A percentile compares a stretch with the other conserved stretches of the same genome.
These are phyloP conservation scores for Sugiyamaella smithiae DNA, from an alignment of 805 yeast species.

Conservation along the genomic window DNA sequence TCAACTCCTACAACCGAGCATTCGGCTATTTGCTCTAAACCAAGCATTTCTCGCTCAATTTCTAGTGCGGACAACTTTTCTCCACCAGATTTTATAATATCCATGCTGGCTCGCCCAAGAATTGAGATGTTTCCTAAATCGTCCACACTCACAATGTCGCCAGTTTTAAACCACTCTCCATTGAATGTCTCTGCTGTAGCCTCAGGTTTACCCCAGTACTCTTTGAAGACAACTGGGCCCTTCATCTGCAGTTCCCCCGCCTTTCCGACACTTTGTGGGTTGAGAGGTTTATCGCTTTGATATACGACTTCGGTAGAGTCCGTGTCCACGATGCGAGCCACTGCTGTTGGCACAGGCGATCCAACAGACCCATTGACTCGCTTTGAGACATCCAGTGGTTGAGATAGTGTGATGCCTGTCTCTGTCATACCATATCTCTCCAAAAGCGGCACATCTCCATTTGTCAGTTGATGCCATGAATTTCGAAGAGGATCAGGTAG, in stretches of 20 bases:
- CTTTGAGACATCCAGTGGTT: constrained; percentile 27
- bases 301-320: constrained; percentile 25
- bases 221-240: constrained; percentile 54
- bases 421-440: constrained; percentile 39
- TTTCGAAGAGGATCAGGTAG: constrained; percentile 33
- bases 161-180: constrained; percentile 57
- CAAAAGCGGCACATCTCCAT: constrained; percentile 31
- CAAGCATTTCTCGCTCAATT: constrained; percentile 35
- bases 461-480: constrained; percentile 31
- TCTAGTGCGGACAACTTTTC: constrained; percentile 36
- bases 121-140: constrained; percentile 47
- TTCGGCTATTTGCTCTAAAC: constrained; percentile 29
- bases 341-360: constrained; percentile 33
- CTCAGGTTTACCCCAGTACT: constrained; percentile 48
- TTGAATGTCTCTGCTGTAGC: constrained; percentile 47
- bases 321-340: constrained; percentile 30
- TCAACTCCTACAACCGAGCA: constrained; percentile 35
- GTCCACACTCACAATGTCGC: constrained; percentile 53
- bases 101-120: constrained; percentile 38
- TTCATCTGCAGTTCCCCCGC: constrained; percentile 52
- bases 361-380: constrained; percentile 33
- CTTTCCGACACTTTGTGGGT: constrained; percentile 10
- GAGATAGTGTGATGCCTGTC: constrained; percentile 36
- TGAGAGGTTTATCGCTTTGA: constrained; percentile 16
- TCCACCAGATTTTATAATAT: constrained; percentile 37